A percentile compares a stretch with the other conserved stretches of the same genome.
Evolutionary conservation across 805 yeast species (phyloP).

Genomic region (Peterozyma toletana): DNA sequence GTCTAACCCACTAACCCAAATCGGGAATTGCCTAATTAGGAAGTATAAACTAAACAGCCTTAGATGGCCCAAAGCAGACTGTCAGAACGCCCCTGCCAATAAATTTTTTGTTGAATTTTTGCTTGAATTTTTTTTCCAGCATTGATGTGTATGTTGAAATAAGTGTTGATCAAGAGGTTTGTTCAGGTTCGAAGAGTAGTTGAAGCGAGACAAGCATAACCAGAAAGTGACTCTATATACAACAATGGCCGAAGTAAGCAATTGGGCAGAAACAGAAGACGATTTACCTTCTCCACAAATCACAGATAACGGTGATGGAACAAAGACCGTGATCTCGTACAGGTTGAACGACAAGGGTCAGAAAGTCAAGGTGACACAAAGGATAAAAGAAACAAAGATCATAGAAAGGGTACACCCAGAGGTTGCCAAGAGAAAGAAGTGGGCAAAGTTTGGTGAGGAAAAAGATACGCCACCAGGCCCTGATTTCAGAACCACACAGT

Average conservation of each 20-base stretch:
- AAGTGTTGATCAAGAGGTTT: too few relatives aligned
- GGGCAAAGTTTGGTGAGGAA: conserved; percentile 87
- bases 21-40: too few relatives aligned
- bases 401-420: conserved; percentile 77
- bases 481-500: conserved; percentile 78
- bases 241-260: background rate
- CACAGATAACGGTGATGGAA: conserved; percentile 76
- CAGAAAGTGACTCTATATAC: too few relatives aligned
- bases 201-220: too few relatives aligned
- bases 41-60: too few relatives aligned
- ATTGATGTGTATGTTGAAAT: too few relatives aligned
- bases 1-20: too few relatives aligned
- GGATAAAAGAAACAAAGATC: conserved; percentile 66
- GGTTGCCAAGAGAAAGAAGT: conserved; percentile 81
- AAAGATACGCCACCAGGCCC: conserved; percentile 72
- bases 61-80: too few relatives aligned
- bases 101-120: too few relatives aligned
- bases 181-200: too few relatives aligned
- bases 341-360: conserved; percentile 71
- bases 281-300: conserved; percentile 70
- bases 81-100: too few relatives aligned
- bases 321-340: conserved; percentile 79
- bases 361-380: conserved; percentile 83
- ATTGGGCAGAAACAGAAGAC: conserved; percentile 71
- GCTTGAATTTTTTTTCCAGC: too few relatives aligned